phyloP scores from a whole-genome alignment of 768 basidiomycete species.

The Lentinula boryana region DNA sequence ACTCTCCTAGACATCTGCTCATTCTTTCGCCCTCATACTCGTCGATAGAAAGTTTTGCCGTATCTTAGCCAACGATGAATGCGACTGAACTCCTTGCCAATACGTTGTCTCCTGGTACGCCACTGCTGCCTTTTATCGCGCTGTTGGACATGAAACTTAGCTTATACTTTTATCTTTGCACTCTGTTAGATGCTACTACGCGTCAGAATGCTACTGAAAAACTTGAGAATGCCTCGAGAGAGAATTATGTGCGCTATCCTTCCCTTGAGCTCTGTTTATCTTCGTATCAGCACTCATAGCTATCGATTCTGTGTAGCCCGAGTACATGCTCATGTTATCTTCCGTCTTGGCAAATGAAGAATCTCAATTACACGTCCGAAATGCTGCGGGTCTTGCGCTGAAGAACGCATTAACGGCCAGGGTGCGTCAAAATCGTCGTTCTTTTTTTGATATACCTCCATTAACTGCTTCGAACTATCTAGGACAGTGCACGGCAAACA shows the following conservation, averaged over 20 bases:
- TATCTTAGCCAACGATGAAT: slow-evolving; percentile 59
- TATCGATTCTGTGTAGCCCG: slow-evolving; percentile 50
- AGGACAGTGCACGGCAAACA: slow-evolving; percentile 73
- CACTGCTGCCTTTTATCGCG: slow-evolving; percentile 20
- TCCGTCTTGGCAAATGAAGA: slow-evolving; percentile 76
- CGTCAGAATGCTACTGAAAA: slow-evolving; percentile 90
- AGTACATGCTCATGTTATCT: slow-evolving; percentile 90
- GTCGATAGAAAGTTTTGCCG: slow-evolving; percentile 3
- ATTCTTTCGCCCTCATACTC: slow-evolving; percentile 14
- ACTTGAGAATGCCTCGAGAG: slow-evolving; percentile 78
- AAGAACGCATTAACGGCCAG: slow-evolving; percentile 92
- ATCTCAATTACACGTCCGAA: slow-evolving; percentile 69
- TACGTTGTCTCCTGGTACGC: slow-evolving; percentile 83
- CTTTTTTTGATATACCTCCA: background rate
- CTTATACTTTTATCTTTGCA: slow-evolving; percentile 8
- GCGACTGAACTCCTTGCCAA: slow-evolving; percentile 87
- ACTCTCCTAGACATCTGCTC: slow-evolving; percentile 12
- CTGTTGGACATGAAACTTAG: slow-evolving; percentile 21
- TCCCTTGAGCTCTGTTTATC: slow-evolving; percentile 8
- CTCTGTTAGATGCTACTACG: slow-evolving; percentile 68
- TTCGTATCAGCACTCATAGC: slow-evolving; percentile 12
- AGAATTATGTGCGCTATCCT: slow-evolving; percentile 76
- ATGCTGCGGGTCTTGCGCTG: slow-evolving; percentile 93
- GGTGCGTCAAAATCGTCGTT: slow-evolving; percentile 44
- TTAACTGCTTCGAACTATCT: slow-evolving; percentile 10